phyloP scores from a whole-genome alignment of 2,329 filamentous ascomycete species.

The Drechslerella dactyloides region DNA sequence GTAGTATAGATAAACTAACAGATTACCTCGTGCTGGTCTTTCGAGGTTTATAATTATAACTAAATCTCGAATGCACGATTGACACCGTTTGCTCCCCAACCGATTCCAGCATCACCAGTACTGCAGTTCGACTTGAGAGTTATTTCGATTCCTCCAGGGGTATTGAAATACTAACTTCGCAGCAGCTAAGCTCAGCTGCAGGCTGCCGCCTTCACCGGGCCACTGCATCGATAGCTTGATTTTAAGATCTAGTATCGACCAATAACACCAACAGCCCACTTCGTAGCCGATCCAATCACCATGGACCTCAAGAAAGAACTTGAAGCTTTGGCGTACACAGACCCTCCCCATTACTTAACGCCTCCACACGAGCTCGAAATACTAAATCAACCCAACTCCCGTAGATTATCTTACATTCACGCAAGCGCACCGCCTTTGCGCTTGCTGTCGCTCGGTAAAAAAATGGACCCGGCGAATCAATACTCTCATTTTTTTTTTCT shows the following conservation, averaged over 20 bases:
- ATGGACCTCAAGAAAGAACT: slow-evolving; percentile 43
- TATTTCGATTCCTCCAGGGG: slow-evolving; percentile 3
- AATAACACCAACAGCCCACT: not conserved
- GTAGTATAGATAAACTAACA: slow-evolving; percentile 4
- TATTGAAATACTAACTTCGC: slow-evolving; percentile 6
- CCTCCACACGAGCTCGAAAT: slow-evolving; percentile 49
- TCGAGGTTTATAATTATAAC: slow-evolving; percentile 6
- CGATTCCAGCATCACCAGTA: not conserved
- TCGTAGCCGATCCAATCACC: slow-evolving; percentile 11
- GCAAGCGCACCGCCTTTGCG: slow-evolving; percentile 37
- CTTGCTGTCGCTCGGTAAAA: slow-evolving; percentile 40
- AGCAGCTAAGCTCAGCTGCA: not conserved
- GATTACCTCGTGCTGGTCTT: not conserved
- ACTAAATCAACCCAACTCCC: slow-evolving; percentile 42
- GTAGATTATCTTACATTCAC: slow-evolving; percentile 40
- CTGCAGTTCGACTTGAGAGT: not conserved
- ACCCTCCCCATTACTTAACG: slow-evolving; percentile 47
- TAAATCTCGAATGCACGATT: not conserved
- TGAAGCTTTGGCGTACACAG: slow-evolving; percentile 49
- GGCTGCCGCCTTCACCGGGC: not conserved
- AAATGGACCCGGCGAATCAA: not conserved
- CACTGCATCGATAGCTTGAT: slow-evolving; percentile 1
- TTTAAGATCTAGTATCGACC: slow-evolving; percentile 1
- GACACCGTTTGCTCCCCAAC: not conserved
- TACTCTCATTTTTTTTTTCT: not conserved